Percentiles rank a stretch among this genome's conserved stretches.
These are phyloP conservation scores for Mycena vitilis DNA, from an alignment of 768 basidiomycete species.

Conservation along the genomic window DNA sequence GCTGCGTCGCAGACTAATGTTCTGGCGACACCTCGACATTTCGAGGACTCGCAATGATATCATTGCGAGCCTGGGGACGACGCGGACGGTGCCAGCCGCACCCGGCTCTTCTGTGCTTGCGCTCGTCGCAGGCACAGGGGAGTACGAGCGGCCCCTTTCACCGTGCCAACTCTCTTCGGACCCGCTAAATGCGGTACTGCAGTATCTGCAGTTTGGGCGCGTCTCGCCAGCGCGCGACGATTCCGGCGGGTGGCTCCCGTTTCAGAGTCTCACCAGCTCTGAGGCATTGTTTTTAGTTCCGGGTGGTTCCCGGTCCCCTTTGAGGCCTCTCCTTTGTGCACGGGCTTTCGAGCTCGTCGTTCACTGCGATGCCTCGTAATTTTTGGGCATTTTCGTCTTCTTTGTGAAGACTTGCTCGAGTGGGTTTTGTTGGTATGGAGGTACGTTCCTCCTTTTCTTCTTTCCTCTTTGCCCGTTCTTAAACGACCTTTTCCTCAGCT, in stretches of 20 bases:
- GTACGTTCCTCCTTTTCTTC: background rate
- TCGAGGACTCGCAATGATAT: background rate
- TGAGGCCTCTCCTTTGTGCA: background rate
- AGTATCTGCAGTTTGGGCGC: conserved; percentile 1
- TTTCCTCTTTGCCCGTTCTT: background rate
- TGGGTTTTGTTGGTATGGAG: no score
- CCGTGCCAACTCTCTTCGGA: conserved; percentile 22
- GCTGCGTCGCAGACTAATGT: conserved; percentile 17
- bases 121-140: conserved; percentile 19
- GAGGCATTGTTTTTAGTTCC: conserved; percentile 28
- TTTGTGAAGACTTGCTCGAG: conserved; percentile 12
- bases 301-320: conserved; percentile 27
- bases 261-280: conserved; percentile 34
- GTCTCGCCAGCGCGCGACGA: conserved; percentile 26
- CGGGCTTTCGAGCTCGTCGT: background rate
- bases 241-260: conserved; percentile 32
- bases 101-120: conserved; percentile 23
- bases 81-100: conserved; percentile 23
- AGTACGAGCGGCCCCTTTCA: conserved; percentile 29
- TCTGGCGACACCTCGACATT: no score
- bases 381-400: conserved; percentile 21
- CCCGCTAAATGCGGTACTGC: background rate
- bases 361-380: conserved; percentile 7
- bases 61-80: background rate
- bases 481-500: no score